Evolutionary conservation across 106 monocot species (phyloP), one percentile per base, ranked within the genome.

Genomic region (Platanthera guangdongensis): DNA sequence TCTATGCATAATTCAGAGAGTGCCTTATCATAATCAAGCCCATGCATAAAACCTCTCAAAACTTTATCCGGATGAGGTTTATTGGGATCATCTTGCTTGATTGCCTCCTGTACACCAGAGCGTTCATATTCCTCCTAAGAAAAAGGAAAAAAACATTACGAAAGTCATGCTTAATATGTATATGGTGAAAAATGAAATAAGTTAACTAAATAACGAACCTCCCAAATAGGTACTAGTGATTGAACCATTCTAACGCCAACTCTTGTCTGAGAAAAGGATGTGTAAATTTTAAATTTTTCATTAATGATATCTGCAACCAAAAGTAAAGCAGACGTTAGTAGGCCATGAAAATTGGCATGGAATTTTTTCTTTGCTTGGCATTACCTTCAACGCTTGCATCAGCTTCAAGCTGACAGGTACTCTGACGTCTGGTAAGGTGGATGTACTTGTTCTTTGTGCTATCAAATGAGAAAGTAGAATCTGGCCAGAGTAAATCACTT

Each of bases 211-310:
- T 19, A 81, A 85, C 81, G 55, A 0, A 93, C 96, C 89, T 94
- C 93, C 96, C 96, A 97, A 79, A 97, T 94, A 72, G 91, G 86
- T 63, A 97, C 25, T 21, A 97, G 91, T 50, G 96, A 97, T 74
- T 91, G 93, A 85, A 97, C 96, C 93, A 97, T 91, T 84, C 88
- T 97, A 51, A 79, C 71, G 19, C 86, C 91, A 1, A 86, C 74
- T 18, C 78, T 75, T 80, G 85, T 78, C 79, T 97, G 93, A 78
- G 96, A 97, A 80, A 97, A 82, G 76, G 96, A 89, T 12, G 91
- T 83, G 55, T 91, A 89, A 68, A 88, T 83, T 83, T 90, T 97
- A 78, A 73, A 75, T 74, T 81, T 91, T 81, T 97, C 83, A 57
- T 97, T 97, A 49, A 89, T 77, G 52, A 94, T 97, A 76, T 89